Base-by-base conservation (phyloP, 2,329 filamentous ascomycete species). In the Hymenoscyphus albidus region DNA sequence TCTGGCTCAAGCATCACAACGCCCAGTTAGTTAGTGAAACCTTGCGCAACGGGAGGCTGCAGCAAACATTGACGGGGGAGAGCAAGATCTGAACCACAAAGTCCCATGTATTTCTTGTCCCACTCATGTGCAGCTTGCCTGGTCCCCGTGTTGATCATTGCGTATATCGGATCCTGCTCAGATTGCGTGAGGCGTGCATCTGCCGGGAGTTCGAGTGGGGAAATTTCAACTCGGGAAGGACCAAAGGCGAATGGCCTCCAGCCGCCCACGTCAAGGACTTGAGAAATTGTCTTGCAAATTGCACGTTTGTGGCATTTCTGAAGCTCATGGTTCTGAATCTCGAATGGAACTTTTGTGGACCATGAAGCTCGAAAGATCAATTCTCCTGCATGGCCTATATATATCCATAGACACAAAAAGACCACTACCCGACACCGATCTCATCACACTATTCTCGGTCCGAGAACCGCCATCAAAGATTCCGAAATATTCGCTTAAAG, bases 51-150 rank as follows among this genome's bases (percentile, higher is more conserved):
- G 54, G 32, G 54, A 57, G 16, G 31, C 27, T 38, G 27, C 54
- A 57, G 32, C 31, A 35, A 56, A 57, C 54, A 31, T 57, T 57
- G 27, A 38, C 27, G 18, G 54, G 54, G 27, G 54, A 35, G 27
- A 12, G 54, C 54, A 38, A 57, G 54, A 57, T 57, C 31, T 57
- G 54, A 27, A 57, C 54, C 54, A 57, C 32, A 55, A 16, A 51
- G 27, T 56, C 54, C 54, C 14, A 35, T 56, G 5, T 12, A 31
- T 14, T 35, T 56, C 54, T 56, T 22, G 32, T 57, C 54, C 16
- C 13, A 35, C 54, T 38, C 31, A 22, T 27, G 54, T 57, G 54
- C 54, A 57, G 54, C 27, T 57, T 38, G 13, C 54, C 54, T 57
- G 4, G 31, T 32, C 32, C 54, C 54, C 31, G 54, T 56, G 54